phyloP scores from a whole-genome alignment of 2,329 filamentous ascomycete species.

The Seiridium cupressi region DNA sequence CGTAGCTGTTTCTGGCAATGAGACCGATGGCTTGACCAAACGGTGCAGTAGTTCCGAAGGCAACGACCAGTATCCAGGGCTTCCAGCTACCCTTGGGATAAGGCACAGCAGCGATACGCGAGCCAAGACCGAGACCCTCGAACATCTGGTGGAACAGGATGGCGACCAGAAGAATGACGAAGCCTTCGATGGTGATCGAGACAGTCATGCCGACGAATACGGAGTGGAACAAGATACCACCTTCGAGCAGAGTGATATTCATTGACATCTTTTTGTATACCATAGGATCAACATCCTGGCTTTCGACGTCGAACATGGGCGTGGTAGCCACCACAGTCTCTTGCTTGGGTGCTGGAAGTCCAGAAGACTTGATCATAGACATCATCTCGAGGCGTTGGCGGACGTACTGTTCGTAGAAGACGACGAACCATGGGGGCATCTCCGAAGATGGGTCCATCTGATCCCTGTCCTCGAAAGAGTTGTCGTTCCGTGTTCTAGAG shows the following conservation, averaged over 20 bases:
- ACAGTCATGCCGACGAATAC: constrained; percentile 75
- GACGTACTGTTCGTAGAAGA: constrained; percentile 62
- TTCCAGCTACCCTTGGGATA: constrained; percentile 55
- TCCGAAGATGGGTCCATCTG: constrained; percentile 33
- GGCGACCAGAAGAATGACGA: constrained; percentile 64
- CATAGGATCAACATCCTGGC: constrained; percentile 39
- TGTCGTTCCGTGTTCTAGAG: constrained; percentile 16
- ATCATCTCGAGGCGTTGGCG: constrained; percentile 60
- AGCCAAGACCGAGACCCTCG: constrained; percentile 67
- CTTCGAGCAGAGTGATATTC: constrained; percentile 73
- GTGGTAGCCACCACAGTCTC: constrained; percentile 28
- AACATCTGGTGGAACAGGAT: constrained; percentile 73
- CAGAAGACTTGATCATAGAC: constrained; percentile 44
- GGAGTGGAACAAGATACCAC: constrained; percentile 77
- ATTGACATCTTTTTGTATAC: constrained; percentile 63
- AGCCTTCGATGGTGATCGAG: constrained; percentile 66
- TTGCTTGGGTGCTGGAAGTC: constrained; percentile 18
- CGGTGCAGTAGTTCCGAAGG: constrained; percentile 63
- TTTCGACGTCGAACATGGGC: constrained; percentile 41
- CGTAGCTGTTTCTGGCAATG: constrained; percentile 53
- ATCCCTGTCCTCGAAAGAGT: constrained; percentile 22
- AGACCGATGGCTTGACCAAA: constrained; percentile 66
- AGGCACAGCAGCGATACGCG: constrained; percentile 66
- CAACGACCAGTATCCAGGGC: constrained; percentile 60
- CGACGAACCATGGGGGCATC: constrained; percentile 62